These are phyloP conservation scores for Exophiala xenobiotica DNA, from an alignment of 2,329 filamentous ascomycete species.

Conservation along the genomic window DNA sequence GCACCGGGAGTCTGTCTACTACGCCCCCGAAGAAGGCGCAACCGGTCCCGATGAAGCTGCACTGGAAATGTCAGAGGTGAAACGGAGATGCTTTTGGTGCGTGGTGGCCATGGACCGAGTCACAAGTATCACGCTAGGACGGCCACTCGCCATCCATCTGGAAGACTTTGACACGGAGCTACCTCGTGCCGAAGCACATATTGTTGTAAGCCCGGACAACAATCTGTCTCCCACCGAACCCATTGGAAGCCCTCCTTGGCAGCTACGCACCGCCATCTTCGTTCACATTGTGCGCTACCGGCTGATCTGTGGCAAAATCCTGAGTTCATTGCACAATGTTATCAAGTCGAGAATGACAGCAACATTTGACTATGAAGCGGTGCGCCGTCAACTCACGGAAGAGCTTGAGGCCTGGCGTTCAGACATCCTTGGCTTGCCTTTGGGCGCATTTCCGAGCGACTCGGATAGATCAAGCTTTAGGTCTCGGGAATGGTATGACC, in stretches of 20 bases:
- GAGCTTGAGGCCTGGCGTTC: slow-evolving; percentile 11
- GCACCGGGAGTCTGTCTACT: slow-evolving; percentile 41
- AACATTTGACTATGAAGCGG: slow-evolving; percentile 5
- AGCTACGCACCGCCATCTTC: slow-evolving; percentile 11
- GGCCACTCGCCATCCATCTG: slow-evolving; percentile 9
- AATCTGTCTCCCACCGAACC: slow-evolving; percentile 7
- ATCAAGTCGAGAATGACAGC: background rate
- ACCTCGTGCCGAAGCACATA: slow-evolving; percentile 6
- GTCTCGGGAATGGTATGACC: slow-evolving; percentile 44
- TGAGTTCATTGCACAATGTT: slow-evolving; percentile 12
- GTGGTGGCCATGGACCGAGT: slow-evolving; percentile 34
- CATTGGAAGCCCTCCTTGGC: slow-evolving; percentile 6
- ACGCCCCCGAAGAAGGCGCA: background rate
- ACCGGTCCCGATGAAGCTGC: background rate
- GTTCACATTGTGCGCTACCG: slow-evolving; percentile 10
- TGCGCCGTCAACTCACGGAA: background rate
- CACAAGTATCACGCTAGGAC: slow-evolving; percentile 9
- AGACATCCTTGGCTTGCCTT: background rate
- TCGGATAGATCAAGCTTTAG: slow-evolving; percentile 42
- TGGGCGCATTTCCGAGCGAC: slow-evolving; percentile 38
- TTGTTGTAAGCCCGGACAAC: slow-evolving; percentile 8
- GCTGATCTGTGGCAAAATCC: slow-evolving; percentile 10
- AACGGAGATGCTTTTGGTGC: slow-evolving; percentile 46
- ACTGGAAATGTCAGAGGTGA: slow-evolving; percentile 33
- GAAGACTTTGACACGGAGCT: slow-evolving; percentile 14